Percentiles rank a stretch among this genome's conserved stretches.
Conservation (phyloP, 2,329 filamentous ascomycete species). For the Penicillium freii region DNA sequence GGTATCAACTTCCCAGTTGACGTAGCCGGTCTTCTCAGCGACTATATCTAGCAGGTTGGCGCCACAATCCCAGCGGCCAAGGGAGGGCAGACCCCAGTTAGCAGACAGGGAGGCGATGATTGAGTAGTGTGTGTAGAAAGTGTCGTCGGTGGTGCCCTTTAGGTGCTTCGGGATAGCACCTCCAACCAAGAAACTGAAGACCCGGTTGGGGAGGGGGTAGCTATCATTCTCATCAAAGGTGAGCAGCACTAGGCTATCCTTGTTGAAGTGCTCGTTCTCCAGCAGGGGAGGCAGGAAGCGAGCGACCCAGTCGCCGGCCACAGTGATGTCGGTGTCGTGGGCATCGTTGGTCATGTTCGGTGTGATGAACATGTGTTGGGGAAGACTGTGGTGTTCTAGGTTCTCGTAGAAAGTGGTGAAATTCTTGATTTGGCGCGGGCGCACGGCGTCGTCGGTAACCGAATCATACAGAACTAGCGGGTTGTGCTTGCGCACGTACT, state of each 20-base stretch:
- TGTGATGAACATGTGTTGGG: slow-evolving; percentile 62
- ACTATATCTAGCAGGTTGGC: slow-evolving; percentile 68
- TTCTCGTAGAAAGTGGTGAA: slow-evolving; percentile 67
- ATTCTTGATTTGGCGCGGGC: slow-evolving; percentile 71
- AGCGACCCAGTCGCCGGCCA: slow-evolving; percentile 66
- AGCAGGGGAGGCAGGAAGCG: slow-evolving; percentile 70
- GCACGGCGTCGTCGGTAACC: slow-evolving; percentile 57
- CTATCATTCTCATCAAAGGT: slow-evolving; percentile 78
- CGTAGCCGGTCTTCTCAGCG: slow-evolving; percentile 60
- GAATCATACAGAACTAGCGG: slow-evolving; percentile 64
- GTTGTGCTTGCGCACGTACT: slow-evolving; percentile 84
- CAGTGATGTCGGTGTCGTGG: slow-evolving; percentile 69
- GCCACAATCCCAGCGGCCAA: slow-evolving; percentile 70
- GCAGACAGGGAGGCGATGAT: slow-evolving; percentile 64
- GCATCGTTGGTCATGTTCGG: slow-evolving; percentile 64
- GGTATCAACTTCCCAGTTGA: slow-evolving; percentile 41
- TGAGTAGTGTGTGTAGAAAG: slow-evolving; percentile 73
- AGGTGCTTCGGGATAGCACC: slow-evolving; percentile 67
- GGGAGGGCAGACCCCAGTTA: slow-evolving; percentile 68
- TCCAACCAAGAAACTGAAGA: slow-evolving; percentile 70
- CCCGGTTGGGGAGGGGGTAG: slow-evolving; percentile 65
- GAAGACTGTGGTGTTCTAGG: slow-evolving; percentile 60
- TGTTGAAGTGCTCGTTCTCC: slow-evolving; percentile 67
- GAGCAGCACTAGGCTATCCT: slow-evolving; percentile 71
- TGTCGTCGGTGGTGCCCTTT: slow-evolving; percentile 65